phyloP scores from a whole-genome alignment of 768 basidiomycete genomes.

The Omphalotus guepiniiformis region DNA sequence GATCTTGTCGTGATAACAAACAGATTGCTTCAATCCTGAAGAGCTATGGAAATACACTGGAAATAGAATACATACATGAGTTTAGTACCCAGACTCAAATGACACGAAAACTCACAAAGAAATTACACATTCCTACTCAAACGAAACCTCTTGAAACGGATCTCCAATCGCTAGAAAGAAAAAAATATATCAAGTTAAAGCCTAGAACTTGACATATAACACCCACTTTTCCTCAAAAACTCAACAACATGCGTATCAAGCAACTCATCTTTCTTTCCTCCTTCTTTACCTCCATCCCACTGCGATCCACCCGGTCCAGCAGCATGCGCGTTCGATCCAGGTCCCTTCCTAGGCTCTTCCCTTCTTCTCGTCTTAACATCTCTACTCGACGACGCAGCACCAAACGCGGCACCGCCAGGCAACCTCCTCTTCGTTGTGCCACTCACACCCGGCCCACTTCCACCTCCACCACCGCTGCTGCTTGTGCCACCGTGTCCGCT shows the following conservation, averaged over 20 bases:
- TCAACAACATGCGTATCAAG: conserved; percentile 2
- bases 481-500: too few relatives aligned
- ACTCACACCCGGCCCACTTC: too few relatives aligned
- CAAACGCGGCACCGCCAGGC: too few relatives aligned
- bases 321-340: too few relatives aligned
- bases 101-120: not conserved
- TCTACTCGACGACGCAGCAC: not conserved
- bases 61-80: not conserved
- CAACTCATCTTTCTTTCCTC: conserved; percentile 4
- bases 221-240: not conserved
- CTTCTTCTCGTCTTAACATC: conserved; percentile 2
- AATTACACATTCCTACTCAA: not conserved
- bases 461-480: too few relatives aligned
- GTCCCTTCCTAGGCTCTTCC: not conserved
- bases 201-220: not conserved
- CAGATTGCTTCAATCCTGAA: too few relatives aligned
- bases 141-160: conserved; percentile 1
- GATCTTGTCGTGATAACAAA: too few relatives aligned
- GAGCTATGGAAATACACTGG: not conserved
- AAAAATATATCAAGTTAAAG: not conserved
- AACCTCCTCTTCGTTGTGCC: too few relatives aligned
- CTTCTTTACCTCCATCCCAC: not conserved
- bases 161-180: not conserved
- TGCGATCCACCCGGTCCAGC: too few relatives aligned
- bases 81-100: not conserved